Conservation (phyloP, 352 stramenopile genomes). For the Phytophthora sojae region DNA sequence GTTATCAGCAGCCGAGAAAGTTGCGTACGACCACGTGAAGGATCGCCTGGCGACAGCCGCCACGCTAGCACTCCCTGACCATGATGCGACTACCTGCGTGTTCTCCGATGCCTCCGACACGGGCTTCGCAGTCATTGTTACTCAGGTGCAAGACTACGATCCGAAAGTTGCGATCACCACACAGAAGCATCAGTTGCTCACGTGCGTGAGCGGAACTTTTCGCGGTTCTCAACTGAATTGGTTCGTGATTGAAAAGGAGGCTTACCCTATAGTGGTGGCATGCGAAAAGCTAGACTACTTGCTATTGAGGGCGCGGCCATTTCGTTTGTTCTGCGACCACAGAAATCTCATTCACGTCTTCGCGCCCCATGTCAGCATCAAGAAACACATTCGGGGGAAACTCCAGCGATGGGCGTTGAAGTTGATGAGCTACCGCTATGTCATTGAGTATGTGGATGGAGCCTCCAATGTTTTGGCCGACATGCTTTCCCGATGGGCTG, state of each 20-base stretch:
- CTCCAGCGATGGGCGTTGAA: conserved; percentile 12
- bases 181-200: not conserved
- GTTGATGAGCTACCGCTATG: conserved; percentile 22
- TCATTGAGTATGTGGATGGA: conserved; percentile 11
- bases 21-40: conserved; percentile 3
- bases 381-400: conserved; percentile 16
- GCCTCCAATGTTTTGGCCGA: conserved; percentile 25
- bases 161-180: not conserved
- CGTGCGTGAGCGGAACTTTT: conserved; percentile 1
- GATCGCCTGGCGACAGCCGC: not conserved
- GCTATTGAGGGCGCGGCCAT: conserved; percentile 1
- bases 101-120: not conserved
- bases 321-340: conserved; percentile 9
- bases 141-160: not conserved
- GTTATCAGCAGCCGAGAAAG: not conserved
- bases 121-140: conserved; percentile 4
- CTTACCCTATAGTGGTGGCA: conserved; percentile 8
- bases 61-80: conserved; percentile 5
- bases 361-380: conserved; percentile 1
- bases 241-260: conserved; percentile 4
- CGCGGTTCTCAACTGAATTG: not conserved
- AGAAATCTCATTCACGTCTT: conserved; percentile 13
- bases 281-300: conserved; percentile 14
- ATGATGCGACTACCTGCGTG: conserved; percentile 3
- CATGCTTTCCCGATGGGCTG: conserved; percentile 25